Conservation (phyloP, 2,329 filamentous ascomycete species). For the Corniculantispora saksenae region DNA sequence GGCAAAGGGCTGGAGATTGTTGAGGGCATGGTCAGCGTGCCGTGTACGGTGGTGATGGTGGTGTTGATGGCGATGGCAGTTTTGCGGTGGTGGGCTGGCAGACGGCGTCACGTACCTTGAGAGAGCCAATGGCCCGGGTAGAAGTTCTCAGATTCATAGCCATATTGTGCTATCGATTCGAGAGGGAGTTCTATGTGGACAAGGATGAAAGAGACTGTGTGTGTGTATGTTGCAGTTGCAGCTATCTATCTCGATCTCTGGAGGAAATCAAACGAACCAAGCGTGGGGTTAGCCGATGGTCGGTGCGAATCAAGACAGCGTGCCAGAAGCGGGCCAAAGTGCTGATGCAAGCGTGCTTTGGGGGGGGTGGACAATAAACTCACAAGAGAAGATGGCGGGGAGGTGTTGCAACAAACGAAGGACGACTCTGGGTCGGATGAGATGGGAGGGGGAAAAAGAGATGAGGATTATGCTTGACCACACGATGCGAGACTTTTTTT, state of each 20-base stretch:
- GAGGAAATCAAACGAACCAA: not conserved
- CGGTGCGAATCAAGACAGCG: constrained; percentile 9
- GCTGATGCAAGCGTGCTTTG: not conserved
- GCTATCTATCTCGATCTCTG: constrained; percentile 16
- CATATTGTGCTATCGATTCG: constrained; percentile 46
- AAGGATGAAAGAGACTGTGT: not conserved
- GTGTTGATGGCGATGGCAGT: not conserved
- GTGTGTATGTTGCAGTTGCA: not conserved
- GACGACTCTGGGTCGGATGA: not conserved
- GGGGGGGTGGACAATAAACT: not conserved
- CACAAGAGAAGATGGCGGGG: not conserved
- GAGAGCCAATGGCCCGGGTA: constrained; percentile 61
- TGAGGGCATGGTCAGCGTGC: not conserved
- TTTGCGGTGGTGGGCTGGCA: not conserved
- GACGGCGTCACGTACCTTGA: constrained; percentile 54
- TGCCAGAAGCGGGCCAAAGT: not conserved
- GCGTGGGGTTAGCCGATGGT: constrained; percentile 19
- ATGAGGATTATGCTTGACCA: not conserved
- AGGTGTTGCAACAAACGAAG: not conserved
- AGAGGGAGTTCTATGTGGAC: not conserved
- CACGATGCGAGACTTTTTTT: constrained; percentile 16
- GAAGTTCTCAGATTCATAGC: constrained; percentile 64
- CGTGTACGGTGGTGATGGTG: not conserved
- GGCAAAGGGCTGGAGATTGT: constrained; percentile 30
- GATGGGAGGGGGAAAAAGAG: not conserved